These are phyloP conservation scores for Arctostaphylos glauca DNA, from an alignment of 148 eudicot species.

Conservation along the genomic window DNA sequence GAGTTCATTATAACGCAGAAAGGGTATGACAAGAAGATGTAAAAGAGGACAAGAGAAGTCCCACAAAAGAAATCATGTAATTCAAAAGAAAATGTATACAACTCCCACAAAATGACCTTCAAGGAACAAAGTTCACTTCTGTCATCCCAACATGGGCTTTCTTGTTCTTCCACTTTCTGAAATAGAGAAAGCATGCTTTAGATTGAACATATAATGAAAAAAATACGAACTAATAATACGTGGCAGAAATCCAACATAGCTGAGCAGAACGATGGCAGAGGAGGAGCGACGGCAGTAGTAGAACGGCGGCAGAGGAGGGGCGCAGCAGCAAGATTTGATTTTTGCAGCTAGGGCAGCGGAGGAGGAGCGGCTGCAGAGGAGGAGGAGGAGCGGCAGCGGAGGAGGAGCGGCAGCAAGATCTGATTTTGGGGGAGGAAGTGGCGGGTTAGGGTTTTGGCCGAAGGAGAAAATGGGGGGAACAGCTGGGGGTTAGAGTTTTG, in stretches of 20 bases:
- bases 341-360: too few species aligned
- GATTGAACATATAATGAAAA: background rate
- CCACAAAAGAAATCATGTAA: background rate
- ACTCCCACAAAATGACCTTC: slow-evolving; percentile 49
- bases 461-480: too few species aligned
- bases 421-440: too few species aligned
- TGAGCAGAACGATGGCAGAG: too few species aligned
- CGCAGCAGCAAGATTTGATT: too few species aligned
- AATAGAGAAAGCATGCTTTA: slow-evolving; percentile 24
- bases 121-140: slow-evolving; percentile 76
- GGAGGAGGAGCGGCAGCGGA: too few species aligned
- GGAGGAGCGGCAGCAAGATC: too few species aligned
- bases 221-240: background rate
- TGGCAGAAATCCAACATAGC: slow-evolving; percentile 6
- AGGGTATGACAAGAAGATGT: background rate
- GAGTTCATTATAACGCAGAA: background rate
- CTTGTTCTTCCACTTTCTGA: slow-evolving; percentile 55
- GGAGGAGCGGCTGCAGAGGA: too few species aligned
- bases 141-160: slow-evolving; percentile 76
- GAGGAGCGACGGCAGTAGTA: too few species aligned
- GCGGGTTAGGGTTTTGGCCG: too few species aligned
- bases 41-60: background rate
- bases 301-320: too few species aligned
- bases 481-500: too few species aligned
- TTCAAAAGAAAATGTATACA: slow-evolving; percentile 11